Percentiles rank a stretch among this genome's conserved stretches.
phyloP scores from a whole-genome alignment of 2,329 filamentous ascomycete species.

The Chalaropsis ovoidea region DNA sequence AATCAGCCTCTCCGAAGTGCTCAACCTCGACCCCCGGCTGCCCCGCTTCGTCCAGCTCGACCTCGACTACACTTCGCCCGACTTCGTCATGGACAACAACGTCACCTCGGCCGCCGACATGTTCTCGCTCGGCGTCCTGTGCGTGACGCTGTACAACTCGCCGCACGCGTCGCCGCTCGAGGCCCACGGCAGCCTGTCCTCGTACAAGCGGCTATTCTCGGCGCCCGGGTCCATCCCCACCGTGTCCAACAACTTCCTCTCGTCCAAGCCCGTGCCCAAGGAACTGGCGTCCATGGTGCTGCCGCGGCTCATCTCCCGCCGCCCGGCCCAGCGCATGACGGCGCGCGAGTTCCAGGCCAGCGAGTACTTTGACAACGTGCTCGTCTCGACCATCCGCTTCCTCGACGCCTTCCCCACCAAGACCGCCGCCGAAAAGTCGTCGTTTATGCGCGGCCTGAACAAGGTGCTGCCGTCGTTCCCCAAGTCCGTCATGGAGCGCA shows the following conservation, averaged over 20 bases:
- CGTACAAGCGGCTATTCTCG: conserved; percentile 76
- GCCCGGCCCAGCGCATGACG: conserved; percentile 77
- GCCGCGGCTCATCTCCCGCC: conserved; percentile 73
- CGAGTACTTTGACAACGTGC: conserved; percentile 91
- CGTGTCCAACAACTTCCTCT: conserved; percentile 73
- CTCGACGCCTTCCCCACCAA: conserved; percentile 85
- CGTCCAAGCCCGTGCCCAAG: conserved; percentile 65
- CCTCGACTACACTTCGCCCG: conserved; percentile 86
- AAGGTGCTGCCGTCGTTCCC: conserved; percentile 88
- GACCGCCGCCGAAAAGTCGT: conserved; percentile 77
- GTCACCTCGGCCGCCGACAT: conserved; percentile 77
- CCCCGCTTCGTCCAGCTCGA: conserved; percentile 77
- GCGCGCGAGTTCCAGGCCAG: conserved; percentile 90
- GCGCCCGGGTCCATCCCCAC: conserved; percentile 71
- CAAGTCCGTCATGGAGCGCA: conserved; percentile 86
- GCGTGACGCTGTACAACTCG: conserved; percentile 86
- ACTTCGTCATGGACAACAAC: conserved; percentile 87
- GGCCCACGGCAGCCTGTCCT: conserved; percentile 65
- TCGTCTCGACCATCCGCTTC: conserved; percentile 93
- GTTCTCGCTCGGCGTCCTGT: conserved; percentile 83
- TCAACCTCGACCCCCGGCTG: conserved; percentile 76
- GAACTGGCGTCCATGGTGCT: conserved; percentile 68
- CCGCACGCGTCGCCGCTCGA: conserved; percentile 82
- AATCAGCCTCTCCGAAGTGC: conserved; percentile 69
- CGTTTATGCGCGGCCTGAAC: conserved; percentile 80